A percentile compares a stretch with the other conserved stretches of the same genome.
phyloP scores from a whole-genome alignment of 2,329 filamentous ascomycete genomes.

The Fusarium verticillioides region DNA sequence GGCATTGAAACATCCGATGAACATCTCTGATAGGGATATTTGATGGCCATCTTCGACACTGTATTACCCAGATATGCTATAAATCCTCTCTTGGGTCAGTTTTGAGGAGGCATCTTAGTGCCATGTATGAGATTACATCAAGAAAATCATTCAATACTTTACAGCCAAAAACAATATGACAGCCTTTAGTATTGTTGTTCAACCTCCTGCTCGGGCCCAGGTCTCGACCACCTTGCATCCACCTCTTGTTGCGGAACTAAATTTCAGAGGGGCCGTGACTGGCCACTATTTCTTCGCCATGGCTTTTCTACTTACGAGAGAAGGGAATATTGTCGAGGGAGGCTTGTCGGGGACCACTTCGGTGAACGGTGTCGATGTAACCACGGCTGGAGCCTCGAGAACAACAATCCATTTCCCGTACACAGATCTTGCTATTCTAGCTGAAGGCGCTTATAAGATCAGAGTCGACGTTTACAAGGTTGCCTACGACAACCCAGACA shows the following conservation, averaged over 20 bases:
- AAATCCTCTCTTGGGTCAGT: background rate
- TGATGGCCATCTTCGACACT: constrained; percentile 1
- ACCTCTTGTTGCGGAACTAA: constrained; percentile 36
- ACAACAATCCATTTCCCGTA: constrained; percentile 43
- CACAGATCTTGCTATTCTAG: constrained; percentile 37
- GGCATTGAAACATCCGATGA: background rate
- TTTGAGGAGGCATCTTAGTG: constrained; percentile 14
- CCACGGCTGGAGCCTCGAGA: constrained; percentile 1
- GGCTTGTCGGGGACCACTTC: constrained; percentile 32
- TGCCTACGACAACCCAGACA: constrained; percentile 7
- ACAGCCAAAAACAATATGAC: constrained; percentile 18
- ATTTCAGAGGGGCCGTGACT: background rate
- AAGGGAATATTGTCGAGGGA: constrained; percentile 33
- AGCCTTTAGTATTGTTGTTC: constrained; percentile 34
- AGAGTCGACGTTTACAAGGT: constrained; percentile 46
- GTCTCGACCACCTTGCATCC: constrained; percentile 36
- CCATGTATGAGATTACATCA: background rate
- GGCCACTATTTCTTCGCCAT: constrained; percentile 44
- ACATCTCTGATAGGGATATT: background rate
- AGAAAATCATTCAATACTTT: background rate
- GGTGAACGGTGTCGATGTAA: constrained; percentile 29
- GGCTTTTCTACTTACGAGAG: constrained; percentile 35
- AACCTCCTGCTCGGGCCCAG: constrained; percentile 39
- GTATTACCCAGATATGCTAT: constrained; percentile 14
- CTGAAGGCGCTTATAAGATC: constrained; percentile 41